Conservation (phyloP, 2,329 filamentous ascomycete species). For the Ceratocystis diversiconidia region DNA sequence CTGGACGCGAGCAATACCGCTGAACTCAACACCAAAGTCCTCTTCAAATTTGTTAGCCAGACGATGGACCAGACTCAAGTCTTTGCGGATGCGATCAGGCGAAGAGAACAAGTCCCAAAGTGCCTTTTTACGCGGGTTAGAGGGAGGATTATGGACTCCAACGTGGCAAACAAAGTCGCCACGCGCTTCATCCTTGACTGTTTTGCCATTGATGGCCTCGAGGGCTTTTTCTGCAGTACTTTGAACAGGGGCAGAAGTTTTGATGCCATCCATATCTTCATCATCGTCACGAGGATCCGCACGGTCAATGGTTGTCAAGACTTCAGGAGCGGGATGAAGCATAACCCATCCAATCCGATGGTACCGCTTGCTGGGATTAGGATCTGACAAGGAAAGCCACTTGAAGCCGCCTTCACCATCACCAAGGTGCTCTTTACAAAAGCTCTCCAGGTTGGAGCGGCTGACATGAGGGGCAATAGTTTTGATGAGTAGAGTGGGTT, state of each 20-base stretch:
- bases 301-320: constrained; percentile 49
- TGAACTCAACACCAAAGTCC: constrained; percentile 63
- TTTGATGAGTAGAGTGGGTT: constrained; percentile 92
- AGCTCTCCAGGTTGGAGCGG: constrained; percentile 79
- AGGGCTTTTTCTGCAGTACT: constrained; percentile 72
- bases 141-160: constrained; percentile 82
- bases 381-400: constrained; percentile 90
- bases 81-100: constrained; percentile 83
- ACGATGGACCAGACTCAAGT: constrained; percentile 68
- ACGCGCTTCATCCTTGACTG: constrained; percentile 81
- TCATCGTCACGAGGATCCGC: constrained; percentile 56
- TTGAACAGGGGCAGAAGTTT: constrained; percentile 33
- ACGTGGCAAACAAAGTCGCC: constrained; percentile 97
- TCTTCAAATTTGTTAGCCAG: constrained; percentile 73
- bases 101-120: constrained; percentile 94
- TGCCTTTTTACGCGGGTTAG: constrained; percentile 79
- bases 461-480: constrained; percentile 94
- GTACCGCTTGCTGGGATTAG: constrained; percentile 91
- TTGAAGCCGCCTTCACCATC: constrained; percentile 86
- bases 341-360: constrained; percentile 98
- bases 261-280: constrained; percentile 32
- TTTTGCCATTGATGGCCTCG: constrained; percentile 93
- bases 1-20: constrained; percentile 68
- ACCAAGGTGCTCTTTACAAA: constrained; percentile 86
- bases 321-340: constrained; percentile 65